Evolutionary conservation across 192 early-diverging fungal species (phyloP).

Genomic region (Gigaspora rosea): DNA sequence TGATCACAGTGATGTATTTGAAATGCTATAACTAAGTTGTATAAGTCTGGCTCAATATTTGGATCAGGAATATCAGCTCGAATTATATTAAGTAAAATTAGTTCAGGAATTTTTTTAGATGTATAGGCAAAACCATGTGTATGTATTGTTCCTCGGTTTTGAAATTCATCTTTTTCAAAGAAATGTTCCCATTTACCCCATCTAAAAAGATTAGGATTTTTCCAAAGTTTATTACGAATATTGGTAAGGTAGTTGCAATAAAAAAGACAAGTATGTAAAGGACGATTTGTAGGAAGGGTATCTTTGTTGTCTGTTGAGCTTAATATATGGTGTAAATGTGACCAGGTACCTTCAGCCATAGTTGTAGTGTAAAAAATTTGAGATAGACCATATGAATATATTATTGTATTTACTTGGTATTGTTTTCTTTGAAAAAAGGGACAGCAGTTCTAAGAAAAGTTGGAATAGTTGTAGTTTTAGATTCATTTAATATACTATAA

Average conservation of each 20-base stretch:
- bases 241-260: neutral
- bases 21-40: neutral
- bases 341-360: slow-evolving; percentile 1
- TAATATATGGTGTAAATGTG: slow-evolving; percentile 4
- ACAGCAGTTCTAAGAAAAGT: too few relatives aligned
- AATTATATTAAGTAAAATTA: neutral
- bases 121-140: neutral
- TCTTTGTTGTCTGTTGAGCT: slow-evolving; percentile 3
- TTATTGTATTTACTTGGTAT: slow-evolving; percentile 7
- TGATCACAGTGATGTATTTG: slow-evolving; percentile 5
- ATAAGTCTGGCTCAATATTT: neutral
- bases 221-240: neutral
- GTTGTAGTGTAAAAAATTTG: neutral
- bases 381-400: neutral
- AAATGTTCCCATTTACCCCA: too few relatives aligned
- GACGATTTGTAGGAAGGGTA: too few relatives aligned
- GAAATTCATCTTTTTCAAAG: slow-evolving; percentile 20
- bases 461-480: too few relatives aligned
- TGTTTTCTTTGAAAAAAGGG: too few relatives aligned
- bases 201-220: neutral
- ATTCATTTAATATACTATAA: too few relatives aligned
- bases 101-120: neutral
- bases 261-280: neutral
- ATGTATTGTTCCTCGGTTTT: slow-evolving; percentile 14
- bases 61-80: neutral